phyloP scores from a whole-genome alignment of 1,284 basidiomycete genomes.

The Ustilago trichophora region DNA sequence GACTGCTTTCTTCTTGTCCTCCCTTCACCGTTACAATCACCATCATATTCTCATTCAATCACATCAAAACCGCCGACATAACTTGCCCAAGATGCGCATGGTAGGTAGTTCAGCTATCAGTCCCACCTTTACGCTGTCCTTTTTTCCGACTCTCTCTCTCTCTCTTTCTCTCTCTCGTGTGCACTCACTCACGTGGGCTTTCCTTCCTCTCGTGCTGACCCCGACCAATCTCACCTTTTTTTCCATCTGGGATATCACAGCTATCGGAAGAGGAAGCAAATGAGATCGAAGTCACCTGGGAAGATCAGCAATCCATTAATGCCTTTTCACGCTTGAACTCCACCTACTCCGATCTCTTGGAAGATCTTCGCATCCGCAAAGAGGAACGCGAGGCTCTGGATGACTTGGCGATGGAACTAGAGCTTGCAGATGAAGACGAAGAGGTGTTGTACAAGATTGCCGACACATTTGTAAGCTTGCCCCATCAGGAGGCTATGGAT shows the following conservation, averaged over 20 bases:
- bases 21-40: too few species aligned
- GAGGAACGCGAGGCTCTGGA: conserved; percentile 93
- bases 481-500: conserved; percentile 76
- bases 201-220: too few species aligned
- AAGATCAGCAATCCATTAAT: conserved; percentile 94
- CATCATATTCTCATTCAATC: too few species aligned
- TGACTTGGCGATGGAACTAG: conserved; percentile 84
- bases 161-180: neutral
- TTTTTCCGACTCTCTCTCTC: neutral
- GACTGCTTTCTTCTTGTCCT: too few species aligned
- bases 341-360: conserved; percentile 77
- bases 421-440: conserved; percentile 68
- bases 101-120: too few species aligned
- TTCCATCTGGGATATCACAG: too few species aligned
- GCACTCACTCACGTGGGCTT: too few species aligned
- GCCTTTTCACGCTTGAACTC: conserved; percentile 90
- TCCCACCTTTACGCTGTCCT: too few species aligned
- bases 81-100: conserved; percentile 37
- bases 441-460: conserved; percentile 82
- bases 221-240: too few species aligned
- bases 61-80: too few species aligned
- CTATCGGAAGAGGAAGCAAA: conserved; percentile 68
- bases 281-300: conserved; percentile 87
- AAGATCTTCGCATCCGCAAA: conserved; percentile 77
- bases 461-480: conserved; percentile 85